Base-by-base conservation (phyloP, 163 green algal genomes). In the Scenedesmus sp. region DNA sequence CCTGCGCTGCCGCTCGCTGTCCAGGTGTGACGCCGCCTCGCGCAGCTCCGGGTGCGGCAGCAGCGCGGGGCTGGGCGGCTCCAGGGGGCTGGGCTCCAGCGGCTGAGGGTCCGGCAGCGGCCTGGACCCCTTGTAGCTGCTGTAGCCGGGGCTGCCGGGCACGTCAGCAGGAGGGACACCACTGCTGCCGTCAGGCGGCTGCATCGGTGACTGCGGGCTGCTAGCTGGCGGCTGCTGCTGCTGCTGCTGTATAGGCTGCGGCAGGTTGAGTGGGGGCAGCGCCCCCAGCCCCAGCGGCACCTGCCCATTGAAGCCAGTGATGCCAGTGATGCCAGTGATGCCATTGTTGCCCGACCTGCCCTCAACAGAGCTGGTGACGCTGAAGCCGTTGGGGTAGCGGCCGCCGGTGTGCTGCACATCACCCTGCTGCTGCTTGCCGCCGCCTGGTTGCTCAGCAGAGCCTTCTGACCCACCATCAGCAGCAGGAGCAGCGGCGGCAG, bases 71-170 rank as follows among this genome's bases (percentile, higher is more conserved):
- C 30, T 43, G 18, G 81, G 81, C 2, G 81, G 81, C 81, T 86
- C 81, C 26, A 86, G 81, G 30, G 81, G 81, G 46, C 81, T 86
- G 30, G 81, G 81, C 81, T 86, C 81, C 22, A 72, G 49, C 1
- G 81, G 81, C 49, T 70, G 40, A 24, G 33, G 81, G 30, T 85
- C 79, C 40, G 68, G 33, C 79, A 65, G 42, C 18, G 79, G 49
- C 24, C 43, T 65, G 16, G 15, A 37, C 43, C 42, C 16, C 79
- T 85, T 65, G 37, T 85, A 85, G 40, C 40, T 59, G 40, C 40
- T 68, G 42, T 40, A 85, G 40, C 42, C 20, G 5, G 79, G 65
- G 30, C 65, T 76, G 65, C 3, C 65, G 37, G 65, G 65, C 7
- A 40, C 9, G 26, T 76, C 26, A 6, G 65, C 9, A 10, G 6